Evolutionary conservation across 176 grass and related monocot genomes (phyloP).

Genomic region (Poa annua): DNA sequence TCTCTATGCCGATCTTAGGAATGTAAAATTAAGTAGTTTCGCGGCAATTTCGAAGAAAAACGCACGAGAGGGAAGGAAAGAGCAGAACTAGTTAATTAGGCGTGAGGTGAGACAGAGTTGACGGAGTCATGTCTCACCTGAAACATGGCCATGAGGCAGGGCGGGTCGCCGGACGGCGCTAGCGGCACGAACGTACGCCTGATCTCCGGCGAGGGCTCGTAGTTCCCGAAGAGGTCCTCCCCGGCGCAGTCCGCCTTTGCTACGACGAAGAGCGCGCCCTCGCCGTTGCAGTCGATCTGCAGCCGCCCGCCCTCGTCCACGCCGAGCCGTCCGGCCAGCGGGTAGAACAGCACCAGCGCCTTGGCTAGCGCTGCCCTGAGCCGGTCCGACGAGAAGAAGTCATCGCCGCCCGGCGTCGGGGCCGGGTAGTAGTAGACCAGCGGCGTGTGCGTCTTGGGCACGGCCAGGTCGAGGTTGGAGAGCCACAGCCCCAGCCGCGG

Average conservation of each 20-base stretch:
- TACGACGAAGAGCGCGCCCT: slow-evolving; percentile 57
- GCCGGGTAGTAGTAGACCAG: slow-evolving; percentile 51
- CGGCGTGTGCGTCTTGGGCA: slow-evolving; percentile 38
- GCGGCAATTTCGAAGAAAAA: background rate
- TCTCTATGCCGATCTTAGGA: background rate
- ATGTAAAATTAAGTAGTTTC: background rate
- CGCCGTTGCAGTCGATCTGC: slow-evolving; percentile 52
- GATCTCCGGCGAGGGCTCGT: slow-evolving; percentile 42
- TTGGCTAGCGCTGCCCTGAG: slow-evolving; percentile 42
- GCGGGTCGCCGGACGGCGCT: slow-evolving; percentile 28
- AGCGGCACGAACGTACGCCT: slow-evolving; percentile 41
- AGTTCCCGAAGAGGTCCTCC: slow-evolving; percentile 21
- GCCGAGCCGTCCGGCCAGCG: slow-evolving; percentile 44
- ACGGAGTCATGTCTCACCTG: slow-evolving; percentile 8
- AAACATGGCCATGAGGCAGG: slow-evolving; percentile 40
- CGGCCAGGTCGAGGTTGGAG: slow-evolving; percentile 54
- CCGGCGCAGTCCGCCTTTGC: slow-evolving; percentile 30
- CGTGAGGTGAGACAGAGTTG: background rate
- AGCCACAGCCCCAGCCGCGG: slow-evolving; percentile 36
- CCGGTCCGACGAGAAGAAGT: slow-evolving; percentile 39
- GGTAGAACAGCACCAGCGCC: slow-evolving; percentile 54
- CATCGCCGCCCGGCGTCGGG: background rate
- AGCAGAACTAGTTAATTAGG: background rate
- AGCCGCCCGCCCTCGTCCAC: slow-evolving; percentile 4
- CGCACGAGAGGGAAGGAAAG: background rate